A percentile compares a stretch with the other conserved stretches of the same genome.
These are phyloP conservation scores for Boletus reticuloceps DNA, from an alignment of 768 basidiomycete genomes.

Conservation along the genomic window DNA sequence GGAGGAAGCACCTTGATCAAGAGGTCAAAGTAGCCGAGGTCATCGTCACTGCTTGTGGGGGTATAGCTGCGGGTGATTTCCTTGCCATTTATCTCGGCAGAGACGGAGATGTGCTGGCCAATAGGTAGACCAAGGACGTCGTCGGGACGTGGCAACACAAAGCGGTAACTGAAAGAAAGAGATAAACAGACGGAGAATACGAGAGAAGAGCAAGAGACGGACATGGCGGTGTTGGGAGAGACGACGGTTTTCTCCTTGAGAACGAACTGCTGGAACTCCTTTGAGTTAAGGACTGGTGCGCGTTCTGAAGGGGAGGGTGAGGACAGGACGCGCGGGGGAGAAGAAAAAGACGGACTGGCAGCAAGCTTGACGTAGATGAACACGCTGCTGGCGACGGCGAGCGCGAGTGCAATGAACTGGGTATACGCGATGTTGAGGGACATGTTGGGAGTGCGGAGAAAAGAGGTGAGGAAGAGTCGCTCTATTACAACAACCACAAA, in stretches of 20 bases:
- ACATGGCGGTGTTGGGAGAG: constrained; percentile 97
- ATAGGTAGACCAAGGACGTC: constrained; percentile 91
- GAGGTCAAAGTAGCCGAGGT: constrained; percentile 92
- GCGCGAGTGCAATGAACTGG: constrained; percentile 52
- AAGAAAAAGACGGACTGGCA: constrained; percentile 35
- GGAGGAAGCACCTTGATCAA: constrained; percentile 78
- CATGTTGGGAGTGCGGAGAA: no score
- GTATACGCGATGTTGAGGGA: constrained; percentile 19
- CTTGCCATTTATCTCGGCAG: constrained; percentile 90
- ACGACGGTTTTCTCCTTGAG: constrained; percentile 78
- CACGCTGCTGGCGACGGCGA: constrained; percentile 47
- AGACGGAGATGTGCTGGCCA: constrained; percentile 93
- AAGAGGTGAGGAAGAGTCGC: constrained; percentile 9
- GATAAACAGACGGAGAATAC: not conserved
- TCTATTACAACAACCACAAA: no score
- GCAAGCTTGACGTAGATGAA: constrained; percentile 54
- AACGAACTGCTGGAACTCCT: constrained; percentile 78
- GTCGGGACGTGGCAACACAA: constrained; percentile 69
- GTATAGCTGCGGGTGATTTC: constrained; percentile 90
- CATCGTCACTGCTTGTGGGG: constrained; percentile 90
- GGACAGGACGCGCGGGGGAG: not conserved
- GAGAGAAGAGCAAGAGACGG: constrained; percentile 24
- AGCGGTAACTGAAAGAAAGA: constrained; percentile 71
- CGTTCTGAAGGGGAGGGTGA: constrained; percentile 41
- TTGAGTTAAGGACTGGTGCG: constrained; percentile 70